Evolutionary conservation across 768 basidiomycete genomes (phyloP).

Genomic region (Psilocybe tampanensis): DNA sequence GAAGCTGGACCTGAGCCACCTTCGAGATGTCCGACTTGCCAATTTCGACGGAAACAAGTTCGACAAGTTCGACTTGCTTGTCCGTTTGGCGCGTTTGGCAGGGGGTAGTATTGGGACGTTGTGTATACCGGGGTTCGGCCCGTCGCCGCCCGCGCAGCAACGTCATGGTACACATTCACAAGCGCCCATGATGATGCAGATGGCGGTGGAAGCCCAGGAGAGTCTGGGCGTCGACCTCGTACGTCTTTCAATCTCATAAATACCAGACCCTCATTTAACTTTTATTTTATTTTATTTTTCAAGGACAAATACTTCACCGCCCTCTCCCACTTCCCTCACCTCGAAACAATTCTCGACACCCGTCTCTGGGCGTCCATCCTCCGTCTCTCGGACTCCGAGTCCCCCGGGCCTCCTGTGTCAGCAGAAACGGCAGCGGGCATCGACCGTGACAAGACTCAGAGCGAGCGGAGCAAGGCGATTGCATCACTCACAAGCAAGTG

Average conservation of each 20-base stretch:
- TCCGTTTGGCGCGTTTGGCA: neutral
- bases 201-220: too few species aligned
- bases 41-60: slow-evolving; percentile 23
- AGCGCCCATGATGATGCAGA: neutral
- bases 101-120: neutral
- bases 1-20: slow-evolving; percentile 22
- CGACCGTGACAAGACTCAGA: too few species aligned
- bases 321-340: neutral
- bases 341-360: neutral
- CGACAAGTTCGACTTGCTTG: slow-evolving; percentile 15
- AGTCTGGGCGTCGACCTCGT: neutral
- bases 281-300: too few species aligned
- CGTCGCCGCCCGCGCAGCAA: too few species aligned
- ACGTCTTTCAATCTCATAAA: too few species aligned
- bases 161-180: too few species aligned
- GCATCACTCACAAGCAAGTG: neutral
- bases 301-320: neutral
- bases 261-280: too few species aligned
- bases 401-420: too few species aligned
- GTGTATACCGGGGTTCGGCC: neutral
- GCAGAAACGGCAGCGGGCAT: too few species aligned
- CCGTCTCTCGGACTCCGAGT: too few species aligned
- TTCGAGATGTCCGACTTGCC: too few species aligned
- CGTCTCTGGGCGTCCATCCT: neutral
- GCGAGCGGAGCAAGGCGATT: neutral